Base-by-base conservation (phyloP, 192 early-diverging fungal genomes). In the Podila minutissima region DNA sequence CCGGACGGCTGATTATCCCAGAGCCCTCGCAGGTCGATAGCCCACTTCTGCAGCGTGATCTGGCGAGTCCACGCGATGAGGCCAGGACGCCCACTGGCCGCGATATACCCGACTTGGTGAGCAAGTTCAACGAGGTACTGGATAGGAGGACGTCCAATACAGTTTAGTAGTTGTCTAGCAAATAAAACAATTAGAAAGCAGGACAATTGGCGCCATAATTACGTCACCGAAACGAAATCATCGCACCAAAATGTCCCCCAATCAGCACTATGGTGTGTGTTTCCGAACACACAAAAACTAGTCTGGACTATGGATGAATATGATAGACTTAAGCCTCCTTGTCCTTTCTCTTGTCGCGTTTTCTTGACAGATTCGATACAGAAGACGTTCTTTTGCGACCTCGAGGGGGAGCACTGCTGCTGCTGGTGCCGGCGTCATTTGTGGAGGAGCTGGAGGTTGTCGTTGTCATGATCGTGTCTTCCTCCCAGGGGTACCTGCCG, bases 171-270 rank as follows among this genome's bases (percentile, higher is more conserved):
- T n/a, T n/a, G n/a, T n/a, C n/a, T n/a, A n/a, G n/a, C n/a, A n/a
- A n/a, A n/a, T n/a, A n/a, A n/a, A n/a, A n/a, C n/a, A n/a, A n/a
- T n/a, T n/a, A n/a, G 55, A n/a, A 57, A n/a, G 55, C 55, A n/a
- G 55, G 55, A 57, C 55, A 57, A 57, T 57, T 53, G 51, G 51
- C 51, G 22, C 51, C 22, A 53, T 53, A 53, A 53, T 53, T 53
- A 53, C 51, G 51, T 53, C 51, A 53, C 51, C 19, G 51, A 53
- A n/a, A 22, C 17, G 19, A 53, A n/a, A 53, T n/a, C 51, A 53
- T 19, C 22, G 19, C 19, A 19, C 17, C 51, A 19, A 53, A 22
- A n/a, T 53, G 51, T 22, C 51, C 51, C 22, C 19, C 51, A 22
- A 53, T 53, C 51, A 53, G 51, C 51, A 53, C 19, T 19, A 19